Conservation (phyloP, 164 flowering plant genomes). For the Aristolochia fimbriata region DNA sequence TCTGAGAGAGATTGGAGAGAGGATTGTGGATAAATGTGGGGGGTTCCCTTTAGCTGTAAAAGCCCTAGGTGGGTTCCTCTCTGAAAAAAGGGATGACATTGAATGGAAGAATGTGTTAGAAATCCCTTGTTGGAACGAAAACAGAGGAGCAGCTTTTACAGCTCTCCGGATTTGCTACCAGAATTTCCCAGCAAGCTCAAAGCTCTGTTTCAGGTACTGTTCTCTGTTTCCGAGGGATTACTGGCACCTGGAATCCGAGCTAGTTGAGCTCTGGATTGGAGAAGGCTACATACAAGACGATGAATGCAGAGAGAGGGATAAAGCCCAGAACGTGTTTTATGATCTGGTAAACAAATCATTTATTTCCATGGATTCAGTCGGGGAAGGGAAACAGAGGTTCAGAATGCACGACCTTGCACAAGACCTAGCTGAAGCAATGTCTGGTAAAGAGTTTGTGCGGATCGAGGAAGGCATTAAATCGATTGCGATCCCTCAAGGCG, state of each 20-base stretch:
- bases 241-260: not conserved
- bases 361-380: not conserved
- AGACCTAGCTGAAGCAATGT: not conserved
- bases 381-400: not conserved
- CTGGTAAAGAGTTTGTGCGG: not conserved
- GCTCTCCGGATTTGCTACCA: conserved; percentile 4
- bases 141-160: not conserved
- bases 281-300: not conserved
- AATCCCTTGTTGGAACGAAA: not conserved
- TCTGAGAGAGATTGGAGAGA: not conserved
- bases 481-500: not conserved
- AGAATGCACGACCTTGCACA: conserved; percentile 7
- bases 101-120: conserved; percentile 4
- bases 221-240: conserved; percentile 5
- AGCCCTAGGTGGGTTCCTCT: not conserved
- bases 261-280: conserved; percentile 4
- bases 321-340: not conserved
- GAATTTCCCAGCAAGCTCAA: not conserved
- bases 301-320: not conserved
- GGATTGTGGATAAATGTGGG: conserved; percentile 6
- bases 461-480: not conserved
- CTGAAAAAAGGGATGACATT: not conserved
- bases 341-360: not conserved
- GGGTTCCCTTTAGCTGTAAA: conserved; percentile 6
- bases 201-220: conserved; percentile 5